phyloP scores from a whole-genome alignment of 2,329 filamentous ascomycete genomes.

The Claviceps pusilla region DNA sequence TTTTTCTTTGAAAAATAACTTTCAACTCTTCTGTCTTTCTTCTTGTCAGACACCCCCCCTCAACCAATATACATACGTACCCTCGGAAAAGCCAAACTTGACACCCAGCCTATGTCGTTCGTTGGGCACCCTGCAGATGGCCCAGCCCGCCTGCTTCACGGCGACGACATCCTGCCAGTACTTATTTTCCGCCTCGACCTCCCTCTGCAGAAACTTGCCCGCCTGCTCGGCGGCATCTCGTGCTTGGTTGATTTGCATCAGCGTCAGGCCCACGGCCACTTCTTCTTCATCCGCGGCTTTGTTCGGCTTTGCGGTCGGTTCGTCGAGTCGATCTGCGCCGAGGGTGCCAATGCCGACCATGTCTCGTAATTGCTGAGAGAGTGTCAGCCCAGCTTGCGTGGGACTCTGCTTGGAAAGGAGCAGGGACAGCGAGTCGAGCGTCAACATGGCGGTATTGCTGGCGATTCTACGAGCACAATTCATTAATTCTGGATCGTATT shows the following conservation, averaged over 20 bases:
- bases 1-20: too few species aligned
- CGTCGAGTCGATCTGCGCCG: constrained; percentile 48
- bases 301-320: constrained; percentile 42
- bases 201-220: constrained; percentile 55
- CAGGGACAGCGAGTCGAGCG: constrained; percentile 71
- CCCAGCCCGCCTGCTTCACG: constrained; percentile 75
- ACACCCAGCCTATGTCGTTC: constrained; percentile 66
- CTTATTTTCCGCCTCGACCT: constrained; percentile 63
- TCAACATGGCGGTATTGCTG: constrained; percentile 46
- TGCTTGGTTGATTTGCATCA: constrained; percentile 61
- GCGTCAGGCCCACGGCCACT: constrained; percentile 55
- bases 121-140: constrained; percentile 60
- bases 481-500: background rate
- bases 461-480: constrained; percentile 15
- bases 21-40: background rate
- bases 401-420: constrained; percentile 71
- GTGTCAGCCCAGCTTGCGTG: constrained; percentile 50
- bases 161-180: constrained; percentile 82
- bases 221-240: constrained; percentile 60
- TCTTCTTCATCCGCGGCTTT: constrained; percentile 41
- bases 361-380: constrained; percentile 56
- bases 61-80: constrained; percentile 18
- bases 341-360: constrained; percentile 61
- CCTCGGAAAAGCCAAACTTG: constrained; percentile 76
- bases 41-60: background rate